Percentiles rank a stretch among this genome's conserved stretches.
Evolutionary conservation across 2,329 filamentous ascomycete species (phyloP).

Genomic region (Pseudopithomyces maydicus): DNA sequence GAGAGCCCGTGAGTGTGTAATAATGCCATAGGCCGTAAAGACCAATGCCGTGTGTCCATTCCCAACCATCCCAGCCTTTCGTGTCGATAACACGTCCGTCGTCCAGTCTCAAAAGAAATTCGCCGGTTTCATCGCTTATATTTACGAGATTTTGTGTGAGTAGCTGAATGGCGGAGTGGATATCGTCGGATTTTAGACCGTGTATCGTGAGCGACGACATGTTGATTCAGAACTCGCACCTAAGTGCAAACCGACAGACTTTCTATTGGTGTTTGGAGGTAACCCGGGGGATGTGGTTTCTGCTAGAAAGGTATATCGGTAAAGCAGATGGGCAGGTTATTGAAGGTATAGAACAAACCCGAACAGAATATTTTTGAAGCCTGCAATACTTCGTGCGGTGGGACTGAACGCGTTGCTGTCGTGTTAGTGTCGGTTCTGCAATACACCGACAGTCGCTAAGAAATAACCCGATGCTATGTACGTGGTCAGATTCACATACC

Average conservation of each 20-base stretch:
- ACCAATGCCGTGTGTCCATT: slow-evolving; percentile 81
- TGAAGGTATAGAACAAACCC: neutral
- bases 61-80: slow-evolving; percentile 84
- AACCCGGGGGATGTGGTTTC: no score
- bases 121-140: slow-evolving; percentile 75
- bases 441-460: neutral
- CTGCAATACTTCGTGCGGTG: neutral
- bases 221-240: neutral
- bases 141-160: slow-evolving; percentile 77
- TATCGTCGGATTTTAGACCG: slow-evolving; percentile 48
- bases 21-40: slow-evolving; percentile 85
- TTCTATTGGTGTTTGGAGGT: no score
- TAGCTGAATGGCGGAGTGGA: slow-evolving; percentile 64
- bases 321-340: neutral
- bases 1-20: slow-evolving; percentile 71
- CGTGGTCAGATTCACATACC: neutral
- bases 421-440: neutral
- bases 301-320: neutral
- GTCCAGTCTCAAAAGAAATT: slow-evolving; percentile 72
- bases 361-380: neutral
- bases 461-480: neutral
- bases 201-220: slow-evolving; percentile 50
- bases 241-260: neutral
- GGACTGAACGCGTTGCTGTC: neutral
- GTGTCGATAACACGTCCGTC: slow-evolving; percentile 81